Evolutionary conservation across 2,329 filamentous ascomycete genomes (phyloP).

Genomic region (Cercospora janseana): DNA sequence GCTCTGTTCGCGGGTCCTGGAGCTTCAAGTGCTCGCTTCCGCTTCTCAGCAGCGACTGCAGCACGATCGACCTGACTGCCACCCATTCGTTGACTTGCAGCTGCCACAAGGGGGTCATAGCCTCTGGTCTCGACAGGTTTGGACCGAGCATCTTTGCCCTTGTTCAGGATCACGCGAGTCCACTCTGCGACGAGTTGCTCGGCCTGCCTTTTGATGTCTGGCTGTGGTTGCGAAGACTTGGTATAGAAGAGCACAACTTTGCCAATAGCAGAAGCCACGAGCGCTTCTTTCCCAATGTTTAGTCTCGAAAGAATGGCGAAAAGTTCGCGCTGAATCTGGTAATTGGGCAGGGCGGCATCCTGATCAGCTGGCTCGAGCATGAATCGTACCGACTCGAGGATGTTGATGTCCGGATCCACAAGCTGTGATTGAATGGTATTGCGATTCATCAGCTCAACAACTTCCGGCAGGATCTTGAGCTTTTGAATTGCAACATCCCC

Average conservation of each 20-base stretch:
- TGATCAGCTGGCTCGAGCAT: conserved; percentile 87
- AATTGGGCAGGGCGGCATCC: conserved; percentile 89
- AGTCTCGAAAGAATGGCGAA: conserved; percentile 77
- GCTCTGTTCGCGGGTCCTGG: conserved; percentile 58
- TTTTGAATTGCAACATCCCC: conserved; percentile 86
- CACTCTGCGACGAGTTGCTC: conserved; percentile 92
- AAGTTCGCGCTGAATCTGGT: conserved; percentile 94
- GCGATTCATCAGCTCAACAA: conserved; percentile 82
- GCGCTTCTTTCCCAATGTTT: conserved; percentile 84
- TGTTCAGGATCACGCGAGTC: conserved; percentile 83
- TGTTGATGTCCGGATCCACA: conserved; percentile 90
- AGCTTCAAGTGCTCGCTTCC: conserved; percentile 53
- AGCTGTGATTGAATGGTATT: conserved; percentile 82
- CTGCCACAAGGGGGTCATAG: conserved; percentile 55
- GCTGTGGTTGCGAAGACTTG: conserved; percentile 85
- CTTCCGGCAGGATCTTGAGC: conserved; percentile 87
- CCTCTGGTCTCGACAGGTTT: conserved; percentile 63
- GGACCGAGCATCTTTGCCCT: conserved; percentile 91
- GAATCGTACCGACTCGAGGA: conserved; percentile 91
- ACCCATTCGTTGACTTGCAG: conserved; percentile 29
- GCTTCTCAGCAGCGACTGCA: conserved; percentile 49
- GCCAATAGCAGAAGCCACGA: conserved; percentile 88
- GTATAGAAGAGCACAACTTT: conserved; percentile 98
- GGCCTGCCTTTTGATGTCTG: conserved; percentile 86
- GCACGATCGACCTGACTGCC: conserved; percentile 39